Percentiles rank a stretch among this genome's conserved stretches.
Conservation (phyloP, 2,329 filamentous ascomycete species). For the Colletotrichum phormii region DNA sequence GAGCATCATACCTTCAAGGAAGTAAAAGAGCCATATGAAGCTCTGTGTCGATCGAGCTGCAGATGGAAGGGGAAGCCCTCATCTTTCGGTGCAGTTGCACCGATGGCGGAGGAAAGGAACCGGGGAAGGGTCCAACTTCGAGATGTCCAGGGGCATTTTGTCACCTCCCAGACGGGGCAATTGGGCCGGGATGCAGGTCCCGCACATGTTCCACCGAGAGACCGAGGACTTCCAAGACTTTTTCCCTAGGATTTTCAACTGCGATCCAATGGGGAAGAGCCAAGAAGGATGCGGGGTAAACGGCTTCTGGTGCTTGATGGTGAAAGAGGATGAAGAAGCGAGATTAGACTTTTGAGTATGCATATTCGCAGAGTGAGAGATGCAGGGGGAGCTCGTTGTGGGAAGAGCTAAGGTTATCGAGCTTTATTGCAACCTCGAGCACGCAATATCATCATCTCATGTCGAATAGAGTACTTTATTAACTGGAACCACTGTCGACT, state of each 20-base stretch:
- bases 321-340: constrained; percentile 19
- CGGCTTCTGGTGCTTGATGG: background rate
- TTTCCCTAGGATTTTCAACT: no score
- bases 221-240: background rate
- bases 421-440: constrained; percentile 8
- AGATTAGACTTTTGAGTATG: constrained; percentile 22
- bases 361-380: constrained; percentile 5
- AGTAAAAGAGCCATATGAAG: background rate
- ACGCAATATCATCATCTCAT: constrained; percentile 18
- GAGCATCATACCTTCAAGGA: background rate
- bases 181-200: constrained; percentile 31
- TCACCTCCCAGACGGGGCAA: constrained; percentile 31
- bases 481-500: background rate
- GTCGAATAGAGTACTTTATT: background rate
- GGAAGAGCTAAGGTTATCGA: background rate
- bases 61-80: background rate
- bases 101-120: constrained; percentile 24
- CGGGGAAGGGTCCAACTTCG: constrained; percentile 5
- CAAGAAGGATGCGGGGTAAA: constrained; percentile 27
- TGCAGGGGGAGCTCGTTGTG: constrained; percentile 4
- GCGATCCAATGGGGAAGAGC: constrained; percentile 30
- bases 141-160: background rate
- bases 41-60: background rate
- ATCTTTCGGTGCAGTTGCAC: constrained; percentile 26
- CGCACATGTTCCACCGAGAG: constrained; percentile 28